Base-by-base conservation (phyloP, 306 rosid species). In the Abrus pulchellus region DNA sequence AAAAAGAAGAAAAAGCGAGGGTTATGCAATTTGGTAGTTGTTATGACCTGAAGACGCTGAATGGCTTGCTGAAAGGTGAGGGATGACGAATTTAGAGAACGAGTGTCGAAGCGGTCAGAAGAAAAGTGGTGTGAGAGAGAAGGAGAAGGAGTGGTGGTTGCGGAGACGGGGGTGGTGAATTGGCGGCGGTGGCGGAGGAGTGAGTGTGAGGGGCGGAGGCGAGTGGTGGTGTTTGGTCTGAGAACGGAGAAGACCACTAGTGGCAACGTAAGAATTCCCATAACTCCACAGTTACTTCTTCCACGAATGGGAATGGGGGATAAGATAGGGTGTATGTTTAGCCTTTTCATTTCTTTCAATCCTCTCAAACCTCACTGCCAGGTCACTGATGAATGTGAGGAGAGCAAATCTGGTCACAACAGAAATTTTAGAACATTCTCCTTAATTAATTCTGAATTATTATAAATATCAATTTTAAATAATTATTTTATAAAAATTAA, bases 21-120 rank as follows among this genome's bases (percentile, higher is more conserved):
- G 7, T 28, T 40, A 67, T 65, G 71, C 13, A 10, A 43, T 41
- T 41, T 1, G 6, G 1, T 27, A 10, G 0, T 1, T 5, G 65
- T 2, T 4, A 9, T 45, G 64, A 92, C 98, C 98, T 94, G 98
- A 78, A 94, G 98, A 67, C 97, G 93, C 74, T 92, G 98, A 89
- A 94, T 89, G 75, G 97, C 97, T 91, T 92, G 97, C 68, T 94
- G 98, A 66, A 94, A 94, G 66, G 92, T 91, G 32, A 90, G 94
- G 49, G 80, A 85, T 0, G 97, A 74, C 32, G 85, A 4, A 36
- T 82, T 88, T 48, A 44, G 55, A 2, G 84, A 56, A 30, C 74
- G 83, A 61, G 33, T 36, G 56, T 57, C 77, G 2, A 87, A 56
- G 11, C 73, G 83, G 4, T 79, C 32, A 9, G 89, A 86, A 53